phyloP scores from a whole-genome alignment of 2,329 filamentous ascomycete genomes.

The Calonectria honghensis region DNA sequence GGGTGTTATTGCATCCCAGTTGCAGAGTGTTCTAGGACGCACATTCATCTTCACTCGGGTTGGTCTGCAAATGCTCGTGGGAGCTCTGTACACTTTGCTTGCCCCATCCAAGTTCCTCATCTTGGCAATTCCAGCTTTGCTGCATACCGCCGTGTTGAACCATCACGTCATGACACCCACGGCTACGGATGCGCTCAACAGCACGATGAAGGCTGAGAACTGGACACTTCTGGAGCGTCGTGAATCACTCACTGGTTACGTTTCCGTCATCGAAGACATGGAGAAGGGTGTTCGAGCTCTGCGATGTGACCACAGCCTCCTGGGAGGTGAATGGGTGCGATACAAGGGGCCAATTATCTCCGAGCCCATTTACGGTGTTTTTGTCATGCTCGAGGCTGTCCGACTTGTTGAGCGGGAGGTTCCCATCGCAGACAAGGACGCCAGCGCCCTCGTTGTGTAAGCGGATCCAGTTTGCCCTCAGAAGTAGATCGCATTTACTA shows the following conservation, averaged over 20 bases:
- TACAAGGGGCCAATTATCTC: constrained; percentile 73
- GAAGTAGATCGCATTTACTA: constrained; percentile 20
- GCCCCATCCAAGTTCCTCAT: constrained; percentile 82
- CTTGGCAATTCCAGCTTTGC: constrained; percentile 81
- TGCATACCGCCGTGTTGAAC: constrained; percentile 84
- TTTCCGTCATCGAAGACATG: constrained; percentile 89
- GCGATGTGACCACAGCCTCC: constrained; percentile 93
- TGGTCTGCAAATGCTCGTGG: constrained; percentile 82
- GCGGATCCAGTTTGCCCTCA: constrained; percentile 54
- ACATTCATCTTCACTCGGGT: constrained; percentile 81
- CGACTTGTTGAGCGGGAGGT: constrained; percentile 81
- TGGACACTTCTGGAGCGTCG: constrained; percentile 87
- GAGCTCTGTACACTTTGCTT: constrained; percentile 77
- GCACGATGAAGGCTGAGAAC: constrained; percentile 76
- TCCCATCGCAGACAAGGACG: constrained; percentile 75
- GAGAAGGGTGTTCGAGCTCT: constrained; percentile 85
- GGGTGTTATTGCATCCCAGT: constrained; percentile 60
- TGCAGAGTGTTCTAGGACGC: constrained; percentile 74
- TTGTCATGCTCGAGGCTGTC: constrained; percentile 94
- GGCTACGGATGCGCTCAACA: constrained; percentile 79
- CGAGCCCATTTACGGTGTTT: constrained; percentile 97
- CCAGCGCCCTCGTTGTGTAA: constrained; percentile 90
- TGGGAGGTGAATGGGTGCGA: constrained; percentile 92
- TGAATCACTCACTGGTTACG: constrained; percentile 93
- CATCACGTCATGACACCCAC: constrained; percentile 80